Percentiles rank a stretch among this genome's conserved stretches.
Conservation (phyloP, 2,329 filamentous ascomycete genomes). For the Cryphonectria japonica region DNA sequence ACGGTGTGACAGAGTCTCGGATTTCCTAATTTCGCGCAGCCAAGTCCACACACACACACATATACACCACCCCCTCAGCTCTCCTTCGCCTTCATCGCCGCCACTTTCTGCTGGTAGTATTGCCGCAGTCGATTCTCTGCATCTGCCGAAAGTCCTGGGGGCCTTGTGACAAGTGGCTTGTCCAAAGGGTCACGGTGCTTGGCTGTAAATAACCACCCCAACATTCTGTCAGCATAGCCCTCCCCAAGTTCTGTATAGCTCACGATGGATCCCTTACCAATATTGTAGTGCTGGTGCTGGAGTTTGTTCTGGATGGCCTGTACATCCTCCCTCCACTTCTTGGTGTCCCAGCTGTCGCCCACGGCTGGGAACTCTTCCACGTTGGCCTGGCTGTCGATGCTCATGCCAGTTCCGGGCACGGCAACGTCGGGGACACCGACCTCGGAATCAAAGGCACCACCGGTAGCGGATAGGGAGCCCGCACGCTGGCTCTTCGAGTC, state of each 20-base stretch:
- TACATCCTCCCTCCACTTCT: constrained; percentile 49
- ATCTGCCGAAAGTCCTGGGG: constrained; percentile 45
- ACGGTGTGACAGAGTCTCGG: background rate
- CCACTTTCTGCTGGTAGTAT: background rate
- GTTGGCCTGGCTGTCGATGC: constrained; percentile 10
- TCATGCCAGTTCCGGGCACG: constrained; percentile 23
- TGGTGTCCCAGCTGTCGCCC: constrained; percentile 39
- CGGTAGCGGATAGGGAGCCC: background rate
- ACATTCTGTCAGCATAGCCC: constrained; percentile 13
- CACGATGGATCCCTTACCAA: constrained; percentile 41
- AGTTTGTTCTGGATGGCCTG: constrained; percentile 45
- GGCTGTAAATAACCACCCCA: constrained; percentile 30
- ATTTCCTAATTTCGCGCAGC: background rate
- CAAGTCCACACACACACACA: background rate
- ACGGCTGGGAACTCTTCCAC: constrained; percentile 25
- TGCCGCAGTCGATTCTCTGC: constrained; percentile 45
- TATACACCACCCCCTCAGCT: background rate
- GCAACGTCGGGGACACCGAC: constrained; percentile 19
- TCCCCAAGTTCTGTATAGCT: background rate
- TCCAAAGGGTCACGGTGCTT: constrained; percentile 54
- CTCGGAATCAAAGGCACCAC: constrained; percentile 13
- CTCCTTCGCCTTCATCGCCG: background rate
- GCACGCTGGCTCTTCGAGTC: constrained; percentile 25
- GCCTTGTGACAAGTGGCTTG: constrained; percentile 35
- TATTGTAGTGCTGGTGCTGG: constrained; percentile 50